Evolutionary conservation across 805 yeast genomes (phyloP), one percentile per base, ranked within the genome.

Genomic region (Candida krabiensis): DNA sequence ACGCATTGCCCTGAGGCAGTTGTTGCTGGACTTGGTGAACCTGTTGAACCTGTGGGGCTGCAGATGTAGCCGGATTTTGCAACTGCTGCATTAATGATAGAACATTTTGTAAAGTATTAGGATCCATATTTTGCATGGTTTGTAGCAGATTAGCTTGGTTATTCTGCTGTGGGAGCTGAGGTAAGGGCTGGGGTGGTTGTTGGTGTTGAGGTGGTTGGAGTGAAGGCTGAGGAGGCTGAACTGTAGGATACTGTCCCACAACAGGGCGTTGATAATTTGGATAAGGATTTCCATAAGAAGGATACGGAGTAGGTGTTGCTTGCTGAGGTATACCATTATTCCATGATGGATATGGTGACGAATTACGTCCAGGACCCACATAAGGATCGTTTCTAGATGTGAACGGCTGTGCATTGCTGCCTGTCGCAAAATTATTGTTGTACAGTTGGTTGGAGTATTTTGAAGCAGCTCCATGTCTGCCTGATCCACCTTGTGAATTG

Each of bases 31-130:
- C 45, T 33, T 50, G 53, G 14, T 41, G 39, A 28, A 40, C 46
- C 14, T 33, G 49, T 22, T 41, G 45, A 13, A 25, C 30, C 19
- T 22, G 37, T 30, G 34, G 36, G 15, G 29, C 21, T 5, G 35
- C 32, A n/a, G 33, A 15, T 31, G 39, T 21, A 19, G 35, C 30
- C 22, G 44, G 39, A 24, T 35, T 26, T 33, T 52, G 57, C 19
- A 43, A 47, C 19, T 53, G 60, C 18, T 56, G 61, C 36, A 61
- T 56, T 34, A 63, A 37, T 8, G 57, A 41, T 31, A 63, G 38
- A 40, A 64, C 57, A 35, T 50, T 59, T 31, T 61, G 64, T n/a
- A 64, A 37, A 3, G 66, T 49, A 18, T 44, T 49, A 16, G 63
- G 65, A 40, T 63, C 65, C 46, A 62, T 42, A 12, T 43, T 45